Evolutionary conservation across 768 basidiomycete genomes (phyloP).

Genomic region (Phaeolepiota aurea): DNA sequence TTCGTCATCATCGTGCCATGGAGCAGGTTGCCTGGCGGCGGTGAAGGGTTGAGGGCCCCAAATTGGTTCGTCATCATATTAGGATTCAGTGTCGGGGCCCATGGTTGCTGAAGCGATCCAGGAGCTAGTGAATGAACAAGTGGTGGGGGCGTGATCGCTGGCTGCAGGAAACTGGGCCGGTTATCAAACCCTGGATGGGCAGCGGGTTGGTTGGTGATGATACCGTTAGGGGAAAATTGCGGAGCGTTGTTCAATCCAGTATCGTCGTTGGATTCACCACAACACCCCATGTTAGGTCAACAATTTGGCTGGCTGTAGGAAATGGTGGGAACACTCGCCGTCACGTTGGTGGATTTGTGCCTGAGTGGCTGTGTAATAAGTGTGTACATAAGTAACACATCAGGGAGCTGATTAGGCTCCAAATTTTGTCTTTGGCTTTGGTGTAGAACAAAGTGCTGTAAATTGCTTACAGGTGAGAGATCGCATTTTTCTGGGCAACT

Average conservation of each 20-base stretch:
- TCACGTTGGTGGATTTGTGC: slow-evolving; percentile 11
- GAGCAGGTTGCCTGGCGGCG: slow-evolving; percentile 12
- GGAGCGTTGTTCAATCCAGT: slow-evolving; percentile 24
- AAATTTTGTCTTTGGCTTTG: no score
- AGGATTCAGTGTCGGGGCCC: no score
- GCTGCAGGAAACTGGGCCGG: slow-evolving; percentile 29
- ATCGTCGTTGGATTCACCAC: slow-evolving; percentile 37
- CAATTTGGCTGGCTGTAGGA: no score
- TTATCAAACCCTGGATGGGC: slow-evolving; percentile 33
- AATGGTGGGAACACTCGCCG: no score
- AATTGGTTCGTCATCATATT: slow-evolving; percentile 20
- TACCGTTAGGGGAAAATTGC: slow-evolving; percentile 16
- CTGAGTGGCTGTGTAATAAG: slow-evolving; percentile 24
- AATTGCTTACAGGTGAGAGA: no score
- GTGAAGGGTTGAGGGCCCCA: slow-evolving; percentile 12
- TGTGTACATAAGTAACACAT: no score
- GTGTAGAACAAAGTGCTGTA: no score
- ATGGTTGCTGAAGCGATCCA: slow-evolving; percentile 18
- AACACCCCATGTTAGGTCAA: slow-evolving; percentile 78
- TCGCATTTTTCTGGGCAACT: no score
- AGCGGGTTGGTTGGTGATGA: slow-evolving; percentile 43
- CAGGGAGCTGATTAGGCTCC: no score
- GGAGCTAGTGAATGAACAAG: slow-evolving; percentile 15
- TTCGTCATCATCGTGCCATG: no score
- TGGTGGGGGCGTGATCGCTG: slow-evolving; percentile 38